phyloP scores from a whole-genome alignment of 306 rosid species.

The Gleditsia sinensis region DNA sequence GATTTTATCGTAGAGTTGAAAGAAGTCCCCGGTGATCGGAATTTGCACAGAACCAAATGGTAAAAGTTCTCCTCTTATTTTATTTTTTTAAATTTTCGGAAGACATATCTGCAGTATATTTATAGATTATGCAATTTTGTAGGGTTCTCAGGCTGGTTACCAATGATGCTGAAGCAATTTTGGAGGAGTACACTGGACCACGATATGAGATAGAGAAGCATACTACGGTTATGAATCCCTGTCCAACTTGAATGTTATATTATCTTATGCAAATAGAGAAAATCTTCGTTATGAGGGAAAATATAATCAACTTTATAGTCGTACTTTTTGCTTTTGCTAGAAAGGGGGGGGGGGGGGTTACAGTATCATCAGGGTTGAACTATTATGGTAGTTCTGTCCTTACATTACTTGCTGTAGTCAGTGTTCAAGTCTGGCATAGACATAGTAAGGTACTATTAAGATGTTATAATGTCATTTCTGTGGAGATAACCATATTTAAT shows the following conservation, averaged over 20 bases:
- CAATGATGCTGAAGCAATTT: slow-evolving; percentile 57
- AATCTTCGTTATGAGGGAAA: slow-evolving; percentile 22
- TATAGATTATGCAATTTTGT: slow-evolving; percentile 29
- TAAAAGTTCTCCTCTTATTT: slow-evolving; percentile 33
- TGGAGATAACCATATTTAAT: slow-evolving; percentile 12
- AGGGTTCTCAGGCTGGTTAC: slow-evolving; percentile 73
- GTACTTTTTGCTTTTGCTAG: background rate
- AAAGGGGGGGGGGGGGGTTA: background rate
- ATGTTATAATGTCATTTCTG: slow-evolving; percentile 20
- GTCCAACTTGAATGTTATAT: slow-evolving; percentile 14
- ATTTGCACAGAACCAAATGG: slow-evolving; percentile 92
- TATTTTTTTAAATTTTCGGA: slow-evolving; percentile 22
- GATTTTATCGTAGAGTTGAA: slow-evolving; percentile 75
- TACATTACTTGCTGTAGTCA: background rate
- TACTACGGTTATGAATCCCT: slow-evolving; percentile 57
- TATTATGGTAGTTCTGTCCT: background rate
- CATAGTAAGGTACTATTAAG: background rate
- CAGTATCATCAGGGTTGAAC: background rate
- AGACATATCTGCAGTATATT: slow-evolving; percentile 1
- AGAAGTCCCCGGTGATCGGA: slow-evolving; percentile 87
- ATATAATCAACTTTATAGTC: slow-evolving; percentile 15
- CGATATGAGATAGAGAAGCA: slow-evolving; percentile 79
- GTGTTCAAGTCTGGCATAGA: slow-evolving; percentile 5
- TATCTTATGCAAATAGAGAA: background rate
- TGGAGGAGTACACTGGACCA: slow-evolving; percentile 76